phyloP scores from a whole-genome alignment of 2,329 filamentous ascomycete species.

The Thelonectria rubi region DNA sequence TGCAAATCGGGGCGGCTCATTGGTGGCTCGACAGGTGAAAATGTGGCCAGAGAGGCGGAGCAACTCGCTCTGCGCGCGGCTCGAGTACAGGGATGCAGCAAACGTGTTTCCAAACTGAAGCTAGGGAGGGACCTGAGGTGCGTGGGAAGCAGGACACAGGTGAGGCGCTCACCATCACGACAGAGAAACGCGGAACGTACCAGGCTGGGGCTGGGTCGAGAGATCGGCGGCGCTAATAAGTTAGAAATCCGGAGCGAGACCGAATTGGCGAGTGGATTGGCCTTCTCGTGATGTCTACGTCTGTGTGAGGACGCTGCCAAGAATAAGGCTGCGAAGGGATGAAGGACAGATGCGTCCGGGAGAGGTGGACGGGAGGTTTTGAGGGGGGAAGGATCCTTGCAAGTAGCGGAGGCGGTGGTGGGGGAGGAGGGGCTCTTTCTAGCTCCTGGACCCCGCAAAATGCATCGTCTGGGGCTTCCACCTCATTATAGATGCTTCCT shows the following conservation, averaged over 20 bases:
- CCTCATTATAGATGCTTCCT: too few species aligned
- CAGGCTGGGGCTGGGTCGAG: neutral
- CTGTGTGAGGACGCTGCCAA: neutral
- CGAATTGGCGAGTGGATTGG: neutral
- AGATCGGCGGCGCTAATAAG: neutral
- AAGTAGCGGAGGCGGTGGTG: neutral
- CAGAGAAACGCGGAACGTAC: neutral
- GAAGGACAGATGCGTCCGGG: neutral
- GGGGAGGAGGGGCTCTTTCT: neutral
- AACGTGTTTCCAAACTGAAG: neutral
- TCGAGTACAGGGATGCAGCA: neutral
- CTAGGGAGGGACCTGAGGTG: neutral
- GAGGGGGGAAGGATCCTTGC: conserved; percentile 4
- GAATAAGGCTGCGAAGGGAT: neutral
- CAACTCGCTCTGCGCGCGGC: neutral
- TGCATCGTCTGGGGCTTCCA: conserved; percentile 7
- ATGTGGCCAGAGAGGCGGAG: neutral
- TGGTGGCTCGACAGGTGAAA: neutral
- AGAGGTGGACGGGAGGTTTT: conserved; percentile 1
- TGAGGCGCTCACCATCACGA: conserved; percentile 1
- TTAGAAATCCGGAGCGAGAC: neutral
- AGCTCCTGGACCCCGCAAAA: conserved; percentile 14
- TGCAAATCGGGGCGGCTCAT: neutral
- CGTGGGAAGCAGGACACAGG: neutral
- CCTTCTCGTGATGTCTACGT: neutral